Percentiles rank a stretch among this genome's conserved stretches.
These are phyloP conservation scores for Eucalyptus virginea DNA, from an alignment of 345 rosid species.

Conservation along the genomic window DNA sequence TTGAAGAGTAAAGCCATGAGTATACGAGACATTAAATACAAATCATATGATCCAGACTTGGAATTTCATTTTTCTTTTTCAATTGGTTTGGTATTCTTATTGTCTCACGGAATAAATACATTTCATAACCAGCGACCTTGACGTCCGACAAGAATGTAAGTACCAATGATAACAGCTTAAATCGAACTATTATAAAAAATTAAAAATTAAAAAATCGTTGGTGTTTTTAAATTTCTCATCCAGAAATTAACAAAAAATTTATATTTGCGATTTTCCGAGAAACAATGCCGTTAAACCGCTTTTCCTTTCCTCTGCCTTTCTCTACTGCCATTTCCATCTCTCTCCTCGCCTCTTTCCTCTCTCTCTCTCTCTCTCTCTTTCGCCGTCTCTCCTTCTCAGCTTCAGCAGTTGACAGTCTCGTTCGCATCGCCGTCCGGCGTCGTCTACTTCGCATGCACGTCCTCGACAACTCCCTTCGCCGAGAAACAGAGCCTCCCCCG, in stretches of 20 bases:
- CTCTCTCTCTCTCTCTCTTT: neutral
- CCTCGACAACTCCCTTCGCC: neutral
- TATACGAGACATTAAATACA: too few relatives aligned
- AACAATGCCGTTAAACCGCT: neutral
- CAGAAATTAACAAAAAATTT: neutral
- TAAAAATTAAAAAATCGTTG: neutral
- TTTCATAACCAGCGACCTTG: neutral
- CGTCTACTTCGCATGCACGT: neutral
- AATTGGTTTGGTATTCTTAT: neutral
- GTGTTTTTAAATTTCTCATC: neutral
- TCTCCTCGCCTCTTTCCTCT: neutral
- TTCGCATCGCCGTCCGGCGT: neutral
- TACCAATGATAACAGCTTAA: neutral
- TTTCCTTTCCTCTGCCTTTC: neutral
- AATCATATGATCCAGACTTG: too few relatives aligned
- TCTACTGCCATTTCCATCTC: neutral
- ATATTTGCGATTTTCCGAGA: neutral
- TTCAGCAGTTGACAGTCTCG: neutral
- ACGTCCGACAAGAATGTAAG: neutral
- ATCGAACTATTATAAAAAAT: neutral
- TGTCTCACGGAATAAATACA: neutral
- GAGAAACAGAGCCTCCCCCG: neutral
- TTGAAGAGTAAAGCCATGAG: neutral
- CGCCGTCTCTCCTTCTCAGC: neutral
- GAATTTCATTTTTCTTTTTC: neutral